Evolutionary conservation across 441 rosid species (phyloP).

Genomic region (Populus hybrid): DNA sequence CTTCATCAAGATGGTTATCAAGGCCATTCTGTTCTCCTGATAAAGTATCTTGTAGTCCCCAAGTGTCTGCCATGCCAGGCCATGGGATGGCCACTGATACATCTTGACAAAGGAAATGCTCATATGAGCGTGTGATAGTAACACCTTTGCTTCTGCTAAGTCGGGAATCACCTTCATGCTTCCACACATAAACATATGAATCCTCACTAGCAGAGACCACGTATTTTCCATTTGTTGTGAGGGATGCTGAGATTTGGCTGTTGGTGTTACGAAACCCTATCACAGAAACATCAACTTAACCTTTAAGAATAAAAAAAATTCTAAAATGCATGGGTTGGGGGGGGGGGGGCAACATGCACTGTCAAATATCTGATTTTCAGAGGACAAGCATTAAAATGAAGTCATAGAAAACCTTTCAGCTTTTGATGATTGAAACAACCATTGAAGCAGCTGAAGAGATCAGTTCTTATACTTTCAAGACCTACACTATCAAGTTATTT

Average conservation of each 20-base stretch:
- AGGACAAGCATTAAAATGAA: no score
- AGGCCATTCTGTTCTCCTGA: conserved; percentile 37
- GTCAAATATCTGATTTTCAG: no score
- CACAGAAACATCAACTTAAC: conserved; percentile 18
- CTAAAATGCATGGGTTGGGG: no score
- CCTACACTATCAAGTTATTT: no score
- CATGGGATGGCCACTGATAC: conserved; percentile 88
- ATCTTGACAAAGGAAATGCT: conserved; percentile 87
- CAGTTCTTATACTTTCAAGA: no score
- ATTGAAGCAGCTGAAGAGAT: no score
- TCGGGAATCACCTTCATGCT: conserved; percentile 76
- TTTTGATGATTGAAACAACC: no score
- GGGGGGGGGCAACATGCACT: no score
- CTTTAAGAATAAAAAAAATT: conserved; percentile 10
- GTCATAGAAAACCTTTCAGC: no score
- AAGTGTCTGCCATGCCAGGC: conserved; percentile 70
- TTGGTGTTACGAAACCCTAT: conserved; percentile 63
- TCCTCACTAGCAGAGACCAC: conserved; percentile 94
- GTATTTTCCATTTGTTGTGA: conserved; percentile 72
- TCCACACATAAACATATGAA: conserved; percentile 90
- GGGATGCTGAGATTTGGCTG: conserved; percentile 60
- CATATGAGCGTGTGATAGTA: conserved; percentile 67
- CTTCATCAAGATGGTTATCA: conserved; percentile 49
- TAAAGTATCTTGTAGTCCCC: conserved; percentile 38
- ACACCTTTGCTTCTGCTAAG: conserved; percentile 73